Base-by-base conservation (phyloP, 2,329 filamentous ascomycete genomes). In the Neoscytalidium dimidiatum region DNA sequence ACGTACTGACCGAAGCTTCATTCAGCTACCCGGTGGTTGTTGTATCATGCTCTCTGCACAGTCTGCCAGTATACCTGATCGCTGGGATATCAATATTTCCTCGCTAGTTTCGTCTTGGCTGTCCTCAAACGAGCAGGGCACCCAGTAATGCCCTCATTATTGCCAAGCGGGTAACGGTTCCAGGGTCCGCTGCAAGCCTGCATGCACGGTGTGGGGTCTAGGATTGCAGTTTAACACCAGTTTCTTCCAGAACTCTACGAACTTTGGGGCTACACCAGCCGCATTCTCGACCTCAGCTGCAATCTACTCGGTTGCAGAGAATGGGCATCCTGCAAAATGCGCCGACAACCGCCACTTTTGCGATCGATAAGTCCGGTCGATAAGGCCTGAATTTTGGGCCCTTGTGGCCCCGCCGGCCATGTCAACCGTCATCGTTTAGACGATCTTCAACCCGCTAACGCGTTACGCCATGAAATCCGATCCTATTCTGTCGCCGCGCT, bases 371-470 rank as follows among this genome's bases (percentile, higher is more conserved):
- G 35, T 11, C 51, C 19, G 33, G 33, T 41, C 53, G 53, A 58
- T 58, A 58, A 43, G 53, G 51, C 29, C 35, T 43, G 17, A 41
- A 9, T 28, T 19, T 43, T 41, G 35, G 52, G 3, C 52, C 33
- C 52, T 41, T 13, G 9, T 41, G n/a, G n/a, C 31, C 53, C 13
- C 23, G 23, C 11, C 38, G 38, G 29, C 29, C 51, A 53, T 33
- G 19, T 56, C 31, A 21, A 14, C 51, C 31, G 31, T 7, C n/a
- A 38, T 58, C 17, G 17, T 46, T 26, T 11, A n/a, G n/a, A n/a
- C n/a, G 56, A 60, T 60, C 56, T 33, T 60, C 56, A 46, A 46
- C 19, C 56, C 26, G 19, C 56, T 60, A 60, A 60, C 56, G 56
- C 56, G 4, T 33, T 46, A 46, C 41, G 56, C 56, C 9, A 19